Conservation (phyloP, 2,329 filamentous ascomycete genomes). For the Lecanicillium sp. region DNA sequence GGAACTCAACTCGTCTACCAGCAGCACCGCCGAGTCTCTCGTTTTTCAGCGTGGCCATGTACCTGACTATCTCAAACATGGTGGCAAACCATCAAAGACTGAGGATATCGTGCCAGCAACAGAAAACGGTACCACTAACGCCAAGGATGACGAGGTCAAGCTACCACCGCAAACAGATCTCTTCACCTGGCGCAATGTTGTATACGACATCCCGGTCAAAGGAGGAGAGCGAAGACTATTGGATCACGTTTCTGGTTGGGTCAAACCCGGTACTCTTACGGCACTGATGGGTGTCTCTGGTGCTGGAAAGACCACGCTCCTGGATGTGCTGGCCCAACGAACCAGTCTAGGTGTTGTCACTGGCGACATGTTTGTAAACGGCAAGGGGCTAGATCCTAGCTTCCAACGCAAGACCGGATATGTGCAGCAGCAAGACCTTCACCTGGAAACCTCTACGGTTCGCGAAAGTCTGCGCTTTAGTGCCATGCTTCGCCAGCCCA, state of each 20-base stretch:
- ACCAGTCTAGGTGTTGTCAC: conserved; percentile 55
- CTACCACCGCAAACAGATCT: conserved; percentile 41
- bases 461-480: conserved; percentile 47
- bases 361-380: conserved; percentile 60
- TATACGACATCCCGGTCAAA: conserved; percentile 67
- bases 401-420: conserved; percentile 62
- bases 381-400: conserved; percentile 43
- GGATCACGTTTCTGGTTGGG: conserved; percentile 78
- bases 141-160: conserved; percentile 22
- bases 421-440: conserved; percentile 59
- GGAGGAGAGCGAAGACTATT: conserved; percentile 61
- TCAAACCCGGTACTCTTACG: conserved; percentile 81
- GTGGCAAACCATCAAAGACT: conserved; percentile 14
- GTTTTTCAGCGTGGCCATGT: conserved; percentile 55
- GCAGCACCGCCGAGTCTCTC: conserved; percentile 59
- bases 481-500: conserved; percentile 50
- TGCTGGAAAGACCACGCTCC: conserved; percentile 35
- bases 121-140: too few relatives aligned
- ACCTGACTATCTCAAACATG: conserved; percentile 31
- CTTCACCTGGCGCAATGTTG: conserved; percentile 74
- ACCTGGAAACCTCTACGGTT: conserved; percentile 47
- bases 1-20: conserved; percentile 56
- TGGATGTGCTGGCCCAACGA: conserved; percentile 37
- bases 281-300: conserved; percentile 61
- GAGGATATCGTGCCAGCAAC: conserved; percentile 11